These are phyloP conservation scores for Podosphaera aphanis DNA, from an alignment of 2,329 filamentous ascomycete genomes.

Conservation along the genomic window DNA sequence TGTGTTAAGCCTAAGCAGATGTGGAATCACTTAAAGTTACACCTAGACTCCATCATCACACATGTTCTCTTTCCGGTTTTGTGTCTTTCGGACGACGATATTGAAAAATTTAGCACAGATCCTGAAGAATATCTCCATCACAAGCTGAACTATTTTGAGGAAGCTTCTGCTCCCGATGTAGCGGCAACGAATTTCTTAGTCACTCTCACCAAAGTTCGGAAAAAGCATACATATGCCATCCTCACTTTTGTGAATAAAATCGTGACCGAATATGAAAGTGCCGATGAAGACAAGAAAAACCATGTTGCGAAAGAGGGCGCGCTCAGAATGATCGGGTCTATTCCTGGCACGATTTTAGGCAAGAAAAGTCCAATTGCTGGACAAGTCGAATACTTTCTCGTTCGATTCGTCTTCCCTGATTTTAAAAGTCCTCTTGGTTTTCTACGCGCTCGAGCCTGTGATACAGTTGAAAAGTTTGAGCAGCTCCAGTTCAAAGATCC, in stretches of 20 bases:
- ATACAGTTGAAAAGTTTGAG: conserved; percentile 95
- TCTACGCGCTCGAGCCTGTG: conserved; percentile 80
- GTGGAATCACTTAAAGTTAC: conserved; percentile 82
- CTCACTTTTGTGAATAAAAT: conserved; percentile 87
- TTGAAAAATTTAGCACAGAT: conserved; percentile 82
- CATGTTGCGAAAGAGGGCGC: conserved; percentile 92
- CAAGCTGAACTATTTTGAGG: conserved; percentile 94
- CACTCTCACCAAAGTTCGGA: conserved; percentile 75
- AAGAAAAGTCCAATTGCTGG: conserved; percentile 98
- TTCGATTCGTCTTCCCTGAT: conserved; percentile 93
- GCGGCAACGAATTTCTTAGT: conserved; percentile 93
- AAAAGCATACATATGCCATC: conserved; percentile 89
- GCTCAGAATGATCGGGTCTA: conserved; percentile 84
- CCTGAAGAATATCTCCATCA: conserved; percentile 92
- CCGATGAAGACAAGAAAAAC: conserved; percentile 72
- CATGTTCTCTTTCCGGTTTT: conserved; percentile 91
- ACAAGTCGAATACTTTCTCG: conserved; percentile 95
- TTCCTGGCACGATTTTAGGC: conserved; percentile 79
- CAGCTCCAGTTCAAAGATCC: conserved; percentile 90
- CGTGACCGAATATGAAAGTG: conserved; percentile 75
- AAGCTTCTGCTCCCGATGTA: conserved; percentile 83
- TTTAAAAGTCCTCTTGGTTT: conserved; percentile 85
- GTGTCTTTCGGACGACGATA: conserved; percentile 75
- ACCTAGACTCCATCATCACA: conserved; percentile 77
- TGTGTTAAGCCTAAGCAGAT: conserved; percentile 93